Evolutionary conservation across 352 stramenopile genomes (phyloP), one percentile per base, ranked within the genome.

Genomic region (Phytophthora quininea): DNA sequence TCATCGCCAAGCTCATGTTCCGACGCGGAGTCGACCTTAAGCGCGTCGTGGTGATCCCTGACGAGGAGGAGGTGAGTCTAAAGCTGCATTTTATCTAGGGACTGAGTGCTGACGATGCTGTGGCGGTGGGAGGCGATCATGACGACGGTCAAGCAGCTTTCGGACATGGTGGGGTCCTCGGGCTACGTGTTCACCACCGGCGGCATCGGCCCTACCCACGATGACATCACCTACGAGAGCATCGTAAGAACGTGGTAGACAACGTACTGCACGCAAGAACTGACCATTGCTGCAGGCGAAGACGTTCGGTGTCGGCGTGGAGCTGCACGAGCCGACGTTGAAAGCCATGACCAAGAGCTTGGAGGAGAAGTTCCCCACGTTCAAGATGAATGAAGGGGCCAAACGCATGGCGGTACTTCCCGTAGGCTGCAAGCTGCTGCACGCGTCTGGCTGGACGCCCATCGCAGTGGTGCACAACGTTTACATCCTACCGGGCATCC

Each of bases 171-270:
- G 3, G 86, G 88, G 0, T 73, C 78, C 12, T 81, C 54, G 19
- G 88, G 88, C 38, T 96, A 92, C 53, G 86, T 96, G 24, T 83
- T 96, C 75, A 94, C 88, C 15, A 93, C 88, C 12, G 88, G 88
- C 61, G 88, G 88, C 29, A 94, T 96, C 45, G 88, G 88, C 5
- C 88, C 86, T 7, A 96, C 88, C 9, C 88, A 96, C 51, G 88
- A 96, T 67, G 88, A 96, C 66, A 93, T 96, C 72, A 96, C 88
- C 10, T 96, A 96, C 64, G 82, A 94, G 63, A 86, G 82, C 61
- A 80, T 94, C 59, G 86, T 91, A 58, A 19, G 19, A 24, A 24
- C 19, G 19, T 24, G 19, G 19, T 24, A 24, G 19, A 24, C 19
- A 24, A 0, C 19, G 19, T 24, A 24, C 19, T 24, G 0, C 19